Conservation (phyloP, 495 filamentous ascomycete species). For the Lophiostoma macrostomum region DNA sequence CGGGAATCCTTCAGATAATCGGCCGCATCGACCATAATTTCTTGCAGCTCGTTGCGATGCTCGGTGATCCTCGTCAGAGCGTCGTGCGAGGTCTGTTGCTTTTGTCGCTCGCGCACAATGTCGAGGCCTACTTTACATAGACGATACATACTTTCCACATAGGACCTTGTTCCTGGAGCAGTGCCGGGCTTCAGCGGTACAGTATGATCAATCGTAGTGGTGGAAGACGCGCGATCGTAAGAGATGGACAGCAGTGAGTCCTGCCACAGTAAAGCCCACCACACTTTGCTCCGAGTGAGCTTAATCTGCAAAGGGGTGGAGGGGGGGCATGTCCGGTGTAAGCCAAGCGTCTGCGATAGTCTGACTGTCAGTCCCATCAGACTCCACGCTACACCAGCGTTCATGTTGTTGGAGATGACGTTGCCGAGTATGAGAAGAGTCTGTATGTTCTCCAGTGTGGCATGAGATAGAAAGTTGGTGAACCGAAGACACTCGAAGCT, state of each 20-base stretch:
- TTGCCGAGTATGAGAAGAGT: constrained; percentile 58
- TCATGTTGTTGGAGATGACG: constrained; percentile 63
- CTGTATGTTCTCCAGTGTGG: constrained; percentile 58
- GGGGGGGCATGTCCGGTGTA: constrained; percentile 53
- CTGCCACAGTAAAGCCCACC: constrained; percentile 62
- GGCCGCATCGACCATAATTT: constrained; percentile 52
- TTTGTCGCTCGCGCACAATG: constrained; percentile 55
- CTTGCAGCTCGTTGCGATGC: constrained; percentile 51
- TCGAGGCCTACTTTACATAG: constrained; percentile 53
- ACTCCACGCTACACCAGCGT: constrained; percentile 60
- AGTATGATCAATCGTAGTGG: constrained; percentile 49
- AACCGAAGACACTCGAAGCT: constrained; percentile 61
- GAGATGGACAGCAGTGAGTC: constrained; percentile 60
- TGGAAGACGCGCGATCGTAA: constrained; percentile 57
- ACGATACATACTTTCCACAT: constrained; percentile 55
- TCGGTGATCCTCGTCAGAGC: constrained; percentile 47
- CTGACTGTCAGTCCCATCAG: constrained; percentile 56
- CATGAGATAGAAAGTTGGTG: constrained; percentile 59
- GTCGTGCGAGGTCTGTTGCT: constrained; percentile 46
- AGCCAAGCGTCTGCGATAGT: constrained; percentile 55
- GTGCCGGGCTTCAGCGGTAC: constrained; percentile 48
- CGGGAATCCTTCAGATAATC: constrained; percentile 52
- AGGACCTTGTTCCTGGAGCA: constrained; percentile 45
- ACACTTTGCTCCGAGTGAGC: constrained; percentile 35
- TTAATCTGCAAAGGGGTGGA: constrained; percentile 40